Percentiles rank a stretch among this genome's conserved stretches.
Evolutionary conservation across 140 eudicot genomes (phyloP).

Genomic region (Anethum foeniculum): DNA sequence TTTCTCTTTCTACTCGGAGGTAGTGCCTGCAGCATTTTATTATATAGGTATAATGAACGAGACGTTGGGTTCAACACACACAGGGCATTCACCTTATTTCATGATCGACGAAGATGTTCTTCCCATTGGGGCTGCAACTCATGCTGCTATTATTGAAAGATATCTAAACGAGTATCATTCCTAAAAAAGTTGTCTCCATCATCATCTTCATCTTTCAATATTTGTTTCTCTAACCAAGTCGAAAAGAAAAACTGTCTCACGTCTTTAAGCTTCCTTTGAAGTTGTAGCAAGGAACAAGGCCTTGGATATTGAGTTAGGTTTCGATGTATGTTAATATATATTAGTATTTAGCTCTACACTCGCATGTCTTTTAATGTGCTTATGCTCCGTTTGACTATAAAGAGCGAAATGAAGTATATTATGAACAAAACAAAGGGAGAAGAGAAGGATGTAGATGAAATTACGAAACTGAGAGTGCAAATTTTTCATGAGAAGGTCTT

Average conservation of each 20-base stretch:
- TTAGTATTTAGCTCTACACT: background rate
- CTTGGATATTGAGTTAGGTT: background rate
- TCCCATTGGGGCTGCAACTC: constrained; percentile 82
- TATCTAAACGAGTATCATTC: constrained; percentile 43
- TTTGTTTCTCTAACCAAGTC: background rate
- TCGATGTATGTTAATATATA: background rate
- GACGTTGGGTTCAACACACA: constrained; percentile 55
- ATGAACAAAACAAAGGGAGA: too few relatives aligned
- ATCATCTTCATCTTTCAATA: background rate
- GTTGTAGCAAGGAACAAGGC: background rate
- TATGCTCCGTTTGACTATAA: background rate
- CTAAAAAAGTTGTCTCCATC: background rate
- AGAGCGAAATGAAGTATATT: background rate
- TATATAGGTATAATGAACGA: constrained; percentile 83
- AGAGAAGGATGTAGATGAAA: too few relatives aligned
- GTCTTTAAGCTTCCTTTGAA: background rate
- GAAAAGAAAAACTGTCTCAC: background rate
- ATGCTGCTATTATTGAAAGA: constrained; percentile 81
- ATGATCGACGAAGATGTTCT: constrained; percentile 87
- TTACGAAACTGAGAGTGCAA: too few relatives aligned
- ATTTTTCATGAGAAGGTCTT: too few relatives aligned
- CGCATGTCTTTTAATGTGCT: background rate
- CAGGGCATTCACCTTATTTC: constrained; percentile 84
- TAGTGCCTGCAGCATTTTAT: constrained; percentile 73
- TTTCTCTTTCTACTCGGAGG: constrained; percentile 80